Evolutionary conservation across 805 yeast species (phyloP).

Genomic region (Diddensiella santjacobensis): DNA sequence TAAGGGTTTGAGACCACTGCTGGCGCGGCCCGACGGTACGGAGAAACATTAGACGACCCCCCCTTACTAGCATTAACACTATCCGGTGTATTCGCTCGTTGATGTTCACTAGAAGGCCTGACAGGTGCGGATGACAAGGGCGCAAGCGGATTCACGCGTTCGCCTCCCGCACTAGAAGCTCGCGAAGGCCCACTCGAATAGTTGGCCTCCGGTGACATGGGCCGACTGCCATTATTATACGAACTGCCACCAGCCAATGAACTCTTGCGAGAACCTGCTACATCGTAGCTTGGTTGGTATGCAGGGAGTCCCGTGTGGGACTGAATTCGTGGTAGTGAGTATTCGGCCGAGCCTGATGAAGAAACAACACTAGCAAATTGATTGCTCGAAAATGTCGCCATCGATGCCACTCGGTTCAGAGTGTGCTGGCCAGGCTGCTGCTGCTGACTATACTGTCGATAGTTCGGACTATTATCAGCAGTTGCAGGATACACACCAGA

Average conservation of each 20-base stretch:
- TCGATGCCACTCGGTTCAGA: slow-evolving; percentile 1
- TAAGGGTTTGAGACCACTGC: slow-evolving; percentile 7
- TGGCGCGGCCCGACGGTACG: neutral
- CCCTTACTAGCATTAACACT: neutral
- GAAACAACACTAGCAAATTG: slow-evolving; percentile 2
- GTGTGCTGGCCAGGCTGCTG: neutral
- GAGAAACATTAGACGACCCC: neutral
- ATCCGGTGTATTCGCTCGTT: neutral
- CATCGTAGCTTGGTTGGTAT: neutral
- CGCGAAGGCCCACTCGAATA: slow-evolving; percentile 7
- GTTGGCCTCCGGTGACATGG: slow-evolving; percentile 8
- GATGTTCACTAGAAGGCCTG: neutral
- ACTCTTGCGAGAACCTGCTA: neutral
- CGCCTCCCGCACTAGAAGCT: slow-evolving; percentile 3
- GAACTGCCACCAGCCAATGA: neutral
- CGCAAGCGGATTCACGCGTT: neutral
- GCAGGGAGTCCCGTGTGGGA: slow-evolving; percentile 4
- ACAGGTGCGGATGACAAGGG: neutral
- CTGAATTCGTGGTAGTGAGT: neutral
- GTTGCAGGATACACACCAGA: neutral
- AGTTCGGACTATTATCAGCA: slow-evolving; percentile 2
- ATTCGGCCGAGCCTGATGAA: neutral
- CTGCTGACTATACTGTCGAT: neutral
- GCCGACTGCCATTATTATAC: slow-evolving; percentile 6
- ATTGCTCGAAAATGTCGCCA: slow-evolving; percentile 6